phyloP scores from a whole-genome alignment of 1,284 basidiomycete species.

The Amylostereum areolatum region DNA sequence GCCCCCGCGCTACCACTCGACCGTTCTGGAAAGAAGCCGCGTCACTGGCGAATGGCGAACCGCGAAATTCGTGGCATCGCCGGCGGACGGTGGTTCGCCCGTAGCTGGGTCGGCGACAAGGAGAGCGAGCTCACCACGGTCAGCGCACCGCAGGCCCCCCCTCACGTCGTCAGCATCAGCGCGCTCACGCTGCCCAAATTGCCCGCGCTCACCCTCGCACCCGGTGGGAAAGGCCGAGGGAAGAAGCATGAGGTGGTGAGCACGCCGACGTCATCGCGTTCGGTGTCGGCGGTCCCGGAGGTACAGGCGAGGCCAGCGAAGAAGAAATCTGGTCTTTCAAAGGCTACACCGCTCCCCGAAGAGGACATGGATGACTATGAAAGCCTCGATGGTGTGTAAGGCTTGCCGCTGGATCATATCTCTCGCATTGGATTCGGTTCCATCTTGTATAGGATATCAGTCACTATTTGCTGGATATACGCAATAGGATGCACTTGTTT shows the following conservation, averaged over 20 bases:
- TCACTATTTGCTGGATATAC: too few relatives aligned
- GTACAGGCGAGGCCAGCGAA: slow-evolving; percentile 2
- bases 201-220: slow-evolving; percentile 10
- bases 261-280: slow-evolving; percentile 17
- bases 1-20: slow-evolving; percentile 62
- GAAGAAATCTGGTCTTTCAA: slow-evolving; percentile 12
- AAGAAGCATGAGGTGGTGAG: slow-evolving; percentile 10
- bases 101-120: slow-evolving; percentile 74
- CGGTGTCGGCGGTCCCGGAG: slow-evolving; percentile 18
- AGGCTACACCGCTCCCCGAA: neutral
- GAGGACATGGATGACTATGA: too few relatives aligned
- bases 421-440: too few relatives aligned
- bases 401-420: too few relatives aligned
- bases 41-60: slow-evolving; percentile 65
- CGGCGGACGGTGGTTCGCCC: slow-evolving; percentile 71
- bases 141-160: slow-evolving; percentile 19
- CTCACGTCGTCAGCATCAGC: neutral
- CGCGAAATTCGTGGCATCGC: slow-evolving; percentile 75
- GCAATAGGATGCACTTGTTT: too few relatives aligned
- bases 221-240: neutral
- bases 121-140: slow-evolving; percentile 52
- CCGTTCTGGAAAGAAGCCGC: slow-evolving; percentile 49
- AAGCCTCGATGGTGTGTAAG: too few relatives aligned
- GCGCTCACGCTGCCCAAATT: slow-evolving; percentile 12
- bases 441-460: too few relatives aligned